These are phyloP conservation scores for Gossypium gossypioides DNA, from an alignment of 441 rosid species.

Conservation along the genomic window DNA sequence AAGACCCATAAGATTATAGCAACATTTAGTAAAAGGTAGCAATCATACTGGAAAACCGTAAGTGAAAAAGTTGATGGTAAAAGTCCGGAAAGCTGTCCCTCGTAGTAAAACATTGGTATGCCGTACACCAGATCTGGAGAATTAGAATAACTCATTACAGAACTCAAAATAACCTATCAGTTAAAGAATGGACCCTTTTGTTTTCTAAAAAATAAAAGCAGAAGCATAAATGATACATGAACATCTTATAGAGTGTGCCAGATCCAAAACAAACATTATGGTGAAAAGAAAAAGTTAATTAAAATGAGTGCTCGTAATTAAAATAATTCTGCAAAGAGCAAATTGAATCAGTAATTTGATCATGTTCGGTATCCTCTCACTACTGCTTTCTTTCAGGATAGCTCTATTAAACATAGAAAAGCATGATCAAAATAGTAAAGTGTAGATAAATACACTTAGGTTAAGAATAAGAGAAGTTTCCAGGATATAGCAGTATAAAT, in stretches of 20 bases:
- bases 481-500: neutral
- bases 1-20: neutral
- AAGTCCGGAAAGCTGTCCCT: constrained; percentile 84
- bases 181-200: neutral
- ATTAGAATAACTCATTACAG: constrained; percentile 21
- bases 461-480: neutral
- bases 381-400: neutral
- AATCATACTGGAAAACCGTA: constrained; percentile 90
- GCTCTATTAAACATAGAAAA: neutral
- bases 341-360: neutral
- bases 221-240: neutral
- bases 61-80: constrained; percentile 96
- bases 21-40: constrained; percentile 4
- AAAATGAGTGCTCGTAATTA: neutral
- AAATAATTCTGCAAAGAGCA: constrained; percentile 9
- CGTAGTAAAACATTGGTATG: constrained; percentile 87
- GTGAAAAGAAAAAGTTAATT: neutral
- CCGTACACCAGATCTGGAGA: constrained; percentile 82
- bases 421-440: neutral
- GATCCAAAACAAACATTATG: neutral
- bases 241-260: neutral
- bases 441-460: neutral
- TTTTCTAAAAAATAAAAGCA: neutral
- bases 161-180: constrained; percentile 14
- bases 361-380: neutral